Base-by-base conservation (phyloP, 768 basidiomycete genomes). In the Mycena capillaripes region DNA sequence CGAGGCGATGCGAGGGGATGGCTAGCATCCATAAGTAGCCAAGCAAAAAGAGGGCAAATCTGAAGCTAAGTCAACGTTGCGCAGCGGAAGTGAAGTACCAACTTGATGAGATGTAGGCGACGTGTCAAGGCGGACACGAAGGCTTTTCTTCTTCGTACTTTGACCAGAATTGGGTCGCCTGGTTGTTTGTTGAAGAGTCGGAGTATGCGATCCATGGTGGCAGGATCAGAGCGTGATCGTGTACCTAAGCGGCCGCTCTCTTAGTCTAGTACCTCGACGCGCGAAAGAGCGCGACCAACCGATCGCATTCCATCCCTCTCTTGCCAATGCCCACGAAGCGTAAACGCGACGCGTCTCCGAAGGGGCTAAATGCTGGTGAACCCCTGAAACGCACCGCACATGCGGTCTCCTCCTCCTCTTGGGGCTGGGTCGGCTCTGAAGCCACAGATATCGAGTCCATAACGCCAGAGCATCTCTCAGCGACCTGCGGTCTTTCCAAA, bases 1-100 rank as follows among this genome's bases (percentile, higher is more conserved):
- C 91, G 6, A 97, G 85, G 1, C 83, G 83, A 7, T 90, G 84
- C 16, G 87, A 86, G 4, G 97, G 97, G 62, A 98, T 85, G 7
- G 89, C 82, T n/a, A 92, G 74, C 82, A 98, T 88, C 96, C 97
- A 99, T n/a, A 89, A 58, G 80, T 95, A 91, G 16, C 96, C 96
- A 6, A 84, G 82, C 29, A 86, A 62, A 62, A 95, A 87, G 29
- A 98, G 82, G 6, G 83, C 52, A 3, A 87, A 72, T 80, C 95
- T 95, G 69, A 10, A 69, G 63, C 40, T 21, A 55, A 61, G 27
- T 76, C 71, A 57, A 67, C 32, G 66, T 63, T 46, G 38, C 12
- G 23, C 29, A 30, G 21, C 36, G 32, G 17, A 29, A 71, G 16
- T 25, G 60, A 46, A 17, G 27, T 59, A 64, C 83, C 53, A 64